Base-by-base conservation (phyloP, 257 asterid genomes). In the Galeopsis tetrahit region DNA sequence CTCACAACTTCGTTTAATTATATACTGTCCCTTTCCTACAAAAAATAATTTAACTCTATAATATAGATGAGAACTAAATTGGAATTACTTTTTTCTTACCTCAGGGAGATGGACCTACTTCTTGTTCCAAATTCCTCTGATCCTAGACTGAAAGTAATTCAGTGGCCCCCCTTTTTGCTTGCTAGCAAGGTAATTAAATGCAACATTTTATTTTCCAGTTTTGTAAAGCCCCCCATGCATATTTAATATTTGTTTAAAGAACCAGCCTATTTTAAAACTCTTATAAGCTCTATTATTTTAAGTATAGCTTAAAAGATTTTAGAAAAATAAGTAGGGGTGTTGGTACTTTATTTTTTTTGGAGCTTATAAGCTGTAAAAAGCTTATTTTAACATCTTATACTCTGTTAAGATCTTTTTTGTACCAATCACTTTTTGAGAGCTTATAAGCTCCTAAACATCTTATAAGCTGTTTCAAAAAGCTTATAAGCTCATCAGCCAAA, bases 21-120 rank as follows among this genome's bases (percentile, higher is more conserved):
- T 53, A 21, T 75, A 61, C 52, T 21, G 53, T 61, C 74, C 74
- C 52, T 36, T 13, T 9, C 28, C 58, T 57, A 42, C 15, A 6
- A 28, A 38, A 43, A 31, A 15, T 66, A 14, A 42, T 74, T 55
- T 36, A 69, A 57, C 8, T 52, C 28, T 21, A 21, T 21, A 21
- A 21, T 21, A 34, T 40, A 28, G 35, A 46, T 6, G 32, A 63
- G 81, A 83, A 77, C 80, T 85, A 57, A 89, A 77, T 33, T 65
- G 72, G 68, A 6, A 74, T 65, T 71, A 36, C 67, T 66, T 21
- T 21, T 21, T 21, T 21, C 28, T 21, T 73, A 72, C 71, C 80
- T 79, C 95, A 94, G 99, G 93, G 99, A 95, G 92, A 95, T 95
- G 99, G 99, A 95, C 82, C 87, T 95, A 82, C 92, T 95, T 71